These are phyloP conservation scores for Seiridium cupressi DNA, from an alignment of 2,329 filamentous ascomycete genomes.

Conservation along the genomic window DNA sequence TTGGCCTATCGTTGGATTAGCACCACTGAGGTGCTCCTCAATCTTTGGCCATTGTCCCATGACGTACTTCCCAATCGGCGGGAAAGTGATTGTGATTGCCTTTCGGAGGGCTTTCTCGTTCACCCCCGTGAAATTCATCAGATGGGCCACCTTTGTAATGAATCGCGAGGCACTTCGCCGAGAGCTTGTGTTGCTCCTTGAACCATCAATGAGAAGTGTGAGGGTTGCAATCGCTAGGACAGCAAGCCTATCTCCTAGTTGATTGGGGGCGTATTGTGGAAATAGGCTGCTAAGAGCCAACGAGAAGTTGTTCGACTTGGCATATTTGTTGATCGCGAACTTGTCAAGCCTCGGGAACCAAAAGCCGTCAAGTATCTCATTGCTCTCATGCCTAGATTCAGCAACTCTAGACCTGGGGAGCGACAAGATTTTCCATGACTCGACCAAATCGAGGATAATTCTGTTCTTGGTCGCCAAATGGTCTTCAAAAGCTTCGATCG, in stretches of 20 bases:
- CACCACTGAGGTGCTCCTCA: conserved; percentile 14
- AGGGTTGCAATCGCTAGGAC: conserved; percentile 37
- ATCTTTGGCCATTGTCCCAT: conserved; percentile 25
- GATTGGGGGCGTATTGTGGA: conserved; percentile 24
- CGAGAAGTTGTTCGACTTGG: conserved; percentile 19
- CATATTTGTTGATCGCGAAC: conserved; percentile 14
- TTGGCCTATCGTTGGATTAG: neutral
- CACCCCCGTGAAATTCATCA: conserved; percentile 20
- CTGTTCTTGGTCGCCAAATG: conserved; percentile 26
- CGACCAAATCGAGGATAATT: conserved; percentile 36
- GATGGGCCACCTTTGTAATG: conserved; percentile 20
- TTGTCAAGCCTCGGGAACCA: conserved; percentile 26
- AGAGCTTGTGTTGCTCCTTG: conserved; percentile 16
- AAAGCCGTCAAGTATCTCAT: conserved; percentile 22
- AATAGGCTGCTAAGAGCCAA: conserved; percentile 33
- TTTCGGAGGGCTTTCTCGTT: conserved; percentile 13
- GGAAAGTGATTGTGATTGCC: conserved; percentile 15
- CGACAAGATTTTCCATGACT: conserved; percentile 38
- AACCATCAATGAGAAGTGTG: conserved; percentile 32
- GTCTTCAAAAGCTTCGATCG: conserved; percentile 24
- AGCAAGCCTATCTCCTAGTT: conserved; percentile 23
- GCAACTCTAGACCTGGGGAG: conserved; percentile 21
- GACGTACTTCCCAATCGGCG: conserved; percentile 20
- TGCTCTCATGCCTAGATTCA: conserved; percentile 5
- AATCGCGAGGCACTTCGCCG: conserved; percentile 22